Base-by-base conservation (phyloP, 169 alveolate genomes). In the Perkinsus chesapeaki region DNA sequence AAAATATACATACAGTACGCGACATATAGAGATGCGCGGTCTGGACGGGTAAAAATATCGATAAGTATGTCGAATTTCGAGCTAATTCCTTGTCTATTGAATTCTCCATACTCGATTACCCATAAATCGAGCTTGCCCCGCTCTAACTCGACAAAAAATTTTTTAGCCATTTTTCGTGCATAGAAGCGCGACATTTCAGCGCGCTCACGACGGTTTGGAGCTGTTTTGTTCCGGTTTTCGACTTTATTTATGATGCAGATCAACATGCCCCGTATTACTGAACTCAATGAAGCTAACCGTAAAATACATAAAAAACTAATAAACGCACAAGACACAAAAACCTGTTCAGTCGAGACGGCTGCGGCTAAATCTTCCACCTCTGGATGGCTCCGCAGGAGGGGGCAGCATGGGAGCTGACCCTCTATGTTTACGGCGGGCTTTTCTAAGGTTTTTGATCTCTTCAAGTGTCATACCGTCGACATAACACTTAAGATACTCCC, bases 1-100 rank as follows among this genome's bases (percentile, higher is more conserved):
- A n/a, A n/a, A n/a, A n/a, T n/a, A n/a, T n/a, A n/a, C n/a, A n/a
- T 60, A 60, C 82, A 60, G 82, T 60, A 60, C 82, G 82, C 82
- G 82, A 27, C 82, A 60, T 60, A 27, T 60, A 60, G 82, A 60
- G 27, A 60, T 34, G 82, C 82, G 82, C 82, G 23, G 27, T 20
- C 82, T 60, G 82, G 82, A 34, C 82, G 82, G 82, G 82, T 34
- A 60, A 27, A 20, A 20, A 20, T 60, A 20, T 60, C 82, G 7
- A 20, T 60, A 27, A 16, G 12, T 16, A 20, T 60, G 82, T 20
- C 82, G 82, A 60, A 16, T 60, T 12, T 60, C 31, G 23, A 60
- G 37, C 82, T 60, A 23, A 60, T 60, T 60, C 82, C 31, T 60
- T 60, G 3, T 12, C 82, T 34, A 60, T 60, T 60, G 31, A 60